Base-by-base conservation (phyloP, 2,329 filamentous ascomycete species). In the Diplodia sapinea region DNA sequence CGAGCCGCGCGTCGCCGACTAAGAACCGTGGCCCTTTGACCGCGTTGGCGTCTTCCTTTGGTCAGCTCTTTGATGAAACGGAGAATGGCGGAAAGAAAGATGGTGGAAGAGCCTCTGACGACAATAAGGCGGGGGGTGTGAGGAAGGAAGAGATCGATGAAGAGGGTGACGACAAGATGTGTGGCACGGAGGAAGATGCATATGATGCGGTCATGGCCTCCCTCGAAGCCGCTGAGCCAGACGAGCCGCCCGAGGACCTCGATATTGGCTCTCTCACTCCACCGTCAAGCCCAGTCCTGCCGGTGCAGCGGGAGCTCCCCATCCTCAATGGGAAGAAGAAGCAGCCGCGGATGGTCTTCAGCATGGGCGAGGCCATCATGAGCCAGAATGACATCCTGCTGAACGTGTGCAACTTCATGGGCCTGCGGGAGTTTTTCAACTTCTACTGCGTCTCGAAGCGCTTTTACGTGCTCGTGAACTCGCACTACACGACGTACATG, bases 401-500 rank as follows among this genome's bases (percentile, higher is more conserved):
- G 66, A 73, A 73, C 29, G 74, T 80, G 65, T 71, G 72, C 8
- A 70, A 74, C 5, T 72, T 72, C 9, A 71, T 79, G 1, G 69
- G 71, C 0, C 72, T 73, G n/a, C 5, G 66, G 0, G 55, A 70
- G 6, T 68, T 79, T 26, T 59, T 75, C 52, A 62, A 73, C 52
- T 73, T 80, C 36, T 79, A 79, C 71, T 72, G 75, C 68, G 78
- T 79, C 70, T 76, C 77, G 71, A 80, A 80, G 40, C 74, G 76
- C 52, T 79, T 80, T 67, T 77, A 80, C 72, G 78, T 74, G 69
- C 73, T 75, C 50, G 69, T 79, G 57, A 70, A 71, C 65, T 77
- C 76, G 63, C 82, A 89, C 71, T 84, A 89, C 74, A 84, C 84
- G 9, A 86, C 86, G 47, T 85, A 70, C 0, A 70, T 86, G 68